A percentile compares a stretch with the other conserved stretches of the same genome.
These are phyloP conservation scores for Pluteus cervinus DNA, from an alignment of 768 basidiomycete species.

Conservation along the genomic window DNA sequence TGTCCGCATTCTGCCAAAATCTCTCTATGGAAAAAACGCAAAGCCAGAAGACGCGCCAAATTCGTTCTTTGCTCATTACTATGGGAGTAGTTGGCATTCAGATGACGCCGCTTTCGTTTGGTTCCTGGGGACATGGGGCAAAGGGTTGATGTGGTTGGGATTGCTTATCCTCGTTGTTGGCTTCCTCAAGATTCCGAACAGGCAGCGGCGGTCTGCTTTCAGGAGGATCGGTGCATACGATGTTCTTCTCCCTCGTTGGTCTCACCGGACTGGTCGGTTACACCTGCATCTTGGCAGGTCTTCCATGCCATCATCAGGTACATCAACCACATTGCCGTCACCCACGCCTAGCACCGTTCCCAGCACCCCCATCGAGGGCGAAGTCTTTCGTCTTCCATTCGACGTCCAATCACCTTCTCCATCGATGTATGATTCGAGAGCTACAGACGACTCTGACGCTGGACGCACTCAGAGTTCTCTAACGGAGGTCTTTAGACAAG, in stretches of 20 bases:
- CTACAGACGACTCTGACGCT: constrained; percentile 36
- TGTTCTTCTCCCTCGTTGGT: constrained; percentile 70
- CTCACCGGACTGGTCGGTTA: constrained; percentile 65
- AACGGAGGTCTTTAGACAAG: constrained; percentile 46
- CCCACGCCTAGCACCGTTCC: constrained; percentile 32
- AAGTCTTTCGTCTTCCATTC: constrained; percentile 60
- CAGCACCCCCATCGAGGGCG: constrained; percentile 42
- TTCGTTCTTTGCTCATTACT: constrained; percentile 95
- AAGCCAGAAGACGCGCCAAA: constrained; percentile 76
- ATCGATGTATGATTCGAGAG: constrained; percentile 41
- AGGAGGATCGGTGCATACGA: constrained; percentile 70
- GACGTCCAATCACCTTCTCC: constrained; percentile 55
- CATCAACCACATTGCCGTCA: constrained; percentile 42
- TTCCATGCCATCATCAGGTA: constrained; percentile 33
- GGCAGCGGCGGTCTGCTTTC: constrained; percentile 54
- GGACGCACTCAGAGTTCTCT: constrained; percentile 39
- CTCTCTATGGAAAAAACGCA: constrained; percentile 97
- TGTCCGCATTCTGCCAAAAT: constrained; percentile 89
- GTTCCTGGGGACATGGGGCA: constrained; percentile 88
- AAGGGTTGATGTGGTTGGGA: constrained; percentile 81
- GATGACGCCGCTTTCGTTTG: constrained; percentile 97
- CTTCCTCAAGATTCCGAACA: constrained; percentile 51
- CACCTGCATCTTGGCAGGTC: constrained; percentile 63
- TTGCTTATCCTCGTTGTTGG: constrained; percentile 67
- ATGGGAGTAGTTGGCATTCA: constrained; percentile 97